Percentiles rank a stretch among this genome's conserved stretches.
Evolutionary conservation across 2,329 filamentous ascomycete genomes (phyloP).

Genomic region (Trichoderma asperellum): DNA sequence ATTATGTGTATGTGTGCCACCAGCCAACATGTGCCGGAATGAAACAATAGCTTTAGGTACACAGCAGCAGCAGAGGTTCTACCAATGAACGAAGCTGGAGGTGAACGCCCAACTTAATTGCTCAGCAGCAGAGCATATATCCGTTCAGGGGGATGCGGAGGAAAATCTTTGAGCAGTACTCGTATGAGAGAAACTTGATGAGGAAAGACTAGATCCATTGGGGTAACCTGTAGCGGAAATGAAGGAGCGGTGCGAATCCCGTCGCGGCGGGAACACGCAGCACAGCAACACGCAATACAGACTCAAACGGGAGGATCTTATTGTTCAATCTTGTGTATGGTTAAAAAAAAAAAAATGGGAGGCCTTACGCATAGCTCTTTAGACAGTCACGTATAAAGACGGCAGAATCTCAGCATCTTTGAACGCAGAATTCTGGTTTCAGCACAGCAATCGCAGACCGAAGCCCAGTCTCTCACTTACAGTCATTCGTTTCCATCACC

Average conservation of each 20-base stretch:
- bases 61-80: not conserved
- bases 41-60: constrained; percentile 22
- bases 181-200: not conserved
- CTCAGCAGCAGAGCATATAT: not conserved
- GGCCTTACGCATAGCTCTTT: not conserved
- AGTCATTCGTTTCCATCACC: constrained; percentile 10
- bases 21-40: constrained; percentile 8
- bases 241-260: not conserved
- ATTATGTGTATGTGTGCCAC: not conserved
- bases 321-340: constrained; percentile 29
- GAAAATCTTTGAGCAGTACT: not conserved
- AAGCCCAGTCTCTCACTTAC: constrained; percentile 6
- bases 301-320: constrained; percentile 14
- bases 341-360: not conserved
- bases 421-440: not conserved
- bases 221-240: constrained; percentile 11
- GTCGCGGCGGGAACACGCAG: constrained; percentile 31
- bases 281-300: constrained; percentile 32
- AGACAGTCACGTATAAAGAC: not conserved
- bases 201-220: not conserved
- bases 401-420: not conserved
- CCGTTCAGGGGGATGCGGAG: not conserved
- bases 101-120: not conserved
- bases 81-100: not conserved
- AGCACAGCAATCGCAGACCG: not conserved